phyloP scores from a whole-genome alignment of 2,329 filamentous ascomycete genomes.

The Madurella mycetomatis region DNA sequence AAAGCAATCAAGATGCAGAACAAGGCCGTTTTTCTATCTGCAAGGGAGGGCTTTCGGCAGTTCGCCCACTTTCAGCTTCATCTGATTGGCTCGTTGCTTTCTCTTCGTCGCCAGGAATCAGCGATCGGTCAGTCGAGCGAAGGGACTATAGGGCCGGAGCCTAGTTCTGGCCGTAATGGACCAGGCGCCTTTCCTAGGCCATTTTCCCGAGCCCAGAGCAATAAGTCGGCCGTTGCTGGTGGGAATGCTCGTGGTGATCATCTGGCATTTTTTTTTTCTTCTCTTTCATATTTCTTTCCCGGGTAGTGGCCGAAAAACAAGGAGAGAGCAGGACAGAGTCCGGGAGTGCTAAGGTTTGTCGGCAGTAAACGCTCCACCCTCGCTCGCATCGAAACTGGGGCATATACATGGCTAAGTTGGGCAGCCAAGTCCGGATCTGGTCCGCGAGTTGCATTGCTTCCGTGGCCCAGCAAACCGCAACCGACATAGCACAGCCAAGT shows the following conservation, averaged over 20 bases:
- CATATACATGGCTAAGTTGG: neutral
- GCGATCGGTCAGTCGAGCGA: neutral
- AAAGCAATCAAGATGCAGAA: neutral
- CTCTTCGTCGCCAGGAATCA: neutral
- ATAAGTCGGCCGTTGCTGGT: too few relatives aligned
- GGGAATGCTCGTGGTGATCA: too few relatives aligned
- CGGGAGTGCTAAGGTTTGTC: neutral
- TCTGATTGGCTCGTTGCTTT: conserved; percentile 1
- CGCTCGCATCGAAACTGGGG: neutral
- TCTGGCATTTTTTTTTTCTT: too few relatives aligned
- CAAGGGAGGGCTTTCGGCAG: neutral
- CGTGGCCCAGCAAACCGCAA: neutral
- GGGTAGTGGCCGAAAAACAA: too few relatives aligned
- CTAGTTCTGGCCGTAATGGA: too few relatives aligned
- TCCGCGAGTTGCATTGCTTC: neutral
- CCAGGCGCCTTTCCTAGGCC: too few relatives aligned
- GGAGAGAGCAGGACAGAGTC: too few relatives aligned
- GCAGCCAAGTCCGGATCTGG: neutral
- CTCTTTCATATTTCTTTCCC: too few relatives aligned
- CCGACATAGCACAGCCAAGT: too few relatives aligned
- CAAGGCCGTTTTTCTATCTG: neutral
- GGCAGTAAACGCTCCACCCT: conserved; percentile 4
- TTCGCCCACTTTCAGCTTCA: neutral
- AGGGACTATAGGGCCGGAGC: neutral
- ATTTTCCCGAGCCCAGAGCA: too few relatives aligned